Base-by-base conservation (phyloP, 306 rosid species). In the Acmispon strigosus region DNA sequence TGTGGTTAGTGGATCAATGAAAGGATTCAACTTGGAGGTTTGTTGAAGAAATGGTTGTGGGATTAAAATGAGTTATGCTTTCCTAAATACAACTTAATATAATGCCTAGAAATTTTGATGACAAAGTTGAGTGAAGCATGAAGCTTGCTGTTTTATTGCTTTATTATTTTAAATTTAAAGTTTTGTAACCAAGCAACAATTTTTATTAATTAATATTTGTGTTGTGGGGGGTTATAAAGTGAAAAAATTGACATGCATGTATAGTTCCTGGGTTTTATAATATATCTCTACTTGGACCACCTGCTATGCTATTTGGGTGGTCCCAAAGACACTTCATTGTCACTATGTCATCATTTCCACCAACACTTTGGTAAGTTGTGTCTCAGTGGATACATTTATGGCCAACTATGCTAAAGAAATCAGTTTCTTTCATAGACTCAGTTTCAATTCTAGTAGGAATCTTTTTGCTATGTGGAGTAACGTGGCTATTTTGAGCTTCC, bases 341-440 rank as follows among this genome's bases (percentile, higher is more conserved):
- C 87, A 78, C 65, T 42, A 54, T 87, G 90, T 84, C 77, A 72
- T 76, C 22, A 64, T 42, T 85, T 65, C 85, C 84, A 78, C 86
- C 84, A 85, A 84, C 92, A 87, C 68, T 37, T 77, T 84, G 87
- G 82, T 85, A 73, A 73, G 51, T 72, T 76, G 56, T 83, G 96
- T 82, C 92, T 83, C 65, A 45, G 80, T 79, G 83, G 83, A 75
- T 54, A 79, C 80, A 74, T 85, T 83, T 66, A 76, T 80, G 74
- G 68, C 84, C 82, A 82, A 74, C 87, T 70, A 80, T 74, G 57
- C 77, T 71, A 70, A 69, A 68, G 75, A 72, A 75, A 66, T 71
- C 60, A 44, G 53, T 68, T 59, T 73, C 72, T 57, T 78, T 79
- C 45, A 37, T 16, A 60, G 48, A 42, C 48, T 72, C 12, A 63